Base-by-base conservation (phyloP, 129 eudicot genomes). In the Mikania micrantha region DNA sequence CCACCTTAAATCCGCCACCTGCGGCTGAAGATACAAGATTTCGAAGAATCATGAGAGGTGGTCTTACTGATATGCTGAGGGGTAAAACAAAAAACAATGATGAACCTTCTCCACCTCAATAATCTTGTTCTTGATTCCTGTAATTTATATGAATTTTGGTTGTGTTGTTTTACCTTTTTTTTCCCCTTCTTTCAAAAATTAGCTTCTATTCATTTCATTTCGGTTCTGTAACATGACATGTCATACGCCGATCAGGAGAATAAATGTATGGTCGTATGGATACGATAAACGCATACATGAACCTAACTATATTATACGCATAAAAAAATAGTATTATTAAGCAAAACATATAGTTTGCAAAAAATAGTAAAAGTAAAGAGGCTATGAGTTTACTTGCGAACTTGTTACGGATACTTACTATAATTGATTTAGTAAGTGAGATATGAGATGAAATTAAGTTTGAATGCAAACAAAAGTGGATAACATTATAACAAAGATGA, bases 11-110 rank as follows among this genome's bases (percentile, higher is more conserved):
- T 38, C 71, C 76, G 36, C 86, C 74, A n/a, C 74, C 88, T 9
- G 78, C 82, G 9, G 79, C 32, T 0, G 97, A 91, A 56, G 98
- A 92, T 83, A 92, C 98, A 12, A 80, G 96, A 67, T 84, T 92
- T 66, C 71, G 87, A 61, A 79, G 96, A 76, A 92, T 92, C 64
- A 92, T 92, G 98, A 78, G 91, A 70, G 96, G 91, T 29, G 87
- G 96, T 57, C 87, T 92, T 67, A 73, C 87, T 0, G 98, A 88
- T 69, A 92, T 92, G 85, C 88, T 92, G 9, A 78, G 98, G 66
- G 96, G 91, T 31, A 92, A 84, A 82, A 1, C 85, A 15, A 87
- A 87, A 79, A 57, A 59, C 49, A 68, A 25, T 13, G 91, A 88
- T 3, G 95, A 91, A 28, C 69, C 44, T 59, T 52, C 82, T 0